These are phyloP conservation scores for Pezicula rhizophila DNA, from an alignment of 2,329 filamentous ascomycete genomes.

Conservation along the genomic window DNA sequence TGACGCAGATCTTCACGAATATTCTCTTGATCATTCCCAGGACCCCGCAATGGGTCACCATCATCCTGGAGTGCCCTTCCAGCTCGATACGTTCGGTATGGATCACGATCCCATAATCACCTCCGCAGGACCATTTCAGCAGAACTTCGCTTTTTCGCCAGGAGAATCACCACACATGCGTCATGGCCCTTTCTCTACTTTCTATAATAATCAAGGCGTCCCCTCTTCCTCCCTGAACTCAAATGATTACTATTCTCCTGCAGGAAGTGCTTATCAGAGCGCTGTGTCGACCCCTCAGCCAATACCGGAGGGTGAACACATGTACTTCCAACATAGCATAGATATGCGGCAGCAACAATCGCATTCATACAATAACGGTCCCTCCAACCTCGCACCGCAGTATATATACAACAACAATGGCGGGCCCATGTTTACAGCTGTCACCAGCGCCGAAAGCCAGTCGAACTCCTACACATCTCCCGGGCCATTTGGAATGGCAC, in stretches of 20 bases:
- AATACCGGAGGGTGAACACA: slow-evolving; percentile 53
- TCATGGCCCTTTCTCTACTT: slow-evolving; percentile 51
- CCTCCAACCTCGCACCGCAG: slow-evolving; percentile 48
- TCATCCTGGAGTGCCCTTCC: slow-evolving; percentile 45
- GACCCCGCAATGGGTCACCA: slow-evolving; percentile 25
- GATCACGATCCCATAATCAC: slow-evolving; percentile 54
- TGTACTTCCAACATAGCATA: slow-evolving; percentile 56
- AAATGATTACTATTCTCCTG: slow-evolving; percentile 66
- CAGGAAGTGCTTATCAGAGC: slow-evolving; percentile 63
- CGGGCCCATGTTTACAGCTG: slow-evolving; percentile 53
- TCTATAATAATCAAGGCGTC: slow-evolving; percentile 57
- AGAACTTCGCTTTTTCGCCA: slow-evolving; percentile 64
- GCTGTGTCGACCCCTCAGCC: slow-evolving; percentile 66
- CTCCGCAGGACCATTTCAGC: slow-evolving; percentile 62
- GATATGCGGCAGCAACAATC: slow-evolving; percentile 41
- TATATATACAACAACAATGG: slow-evolving; percentile 55
- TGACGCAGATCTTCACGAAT: slow-evolving; percentile 57
- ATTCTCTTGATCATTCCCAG: slow-evolving; percentile 53
- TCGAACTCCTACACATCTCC: slow-evolving; percentile 47
- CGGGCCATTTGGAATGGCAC: slow-evolving; percentile 44
- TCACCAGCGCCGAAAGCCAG: slow-evolving; percentile 41
- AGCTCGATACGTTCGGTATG: slow-evolving; percentile 50
- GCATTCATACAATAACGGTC: slow-evolving; percentile 42
- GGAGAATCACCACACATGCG: slow-evolving; percentile 62
- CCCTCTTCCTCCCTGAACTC: slow-evolving; percentile 58